phyloP scores from a whole-genome alignment of 306 rosid genomes.

The Cicer pinnatifidum region DNA sequence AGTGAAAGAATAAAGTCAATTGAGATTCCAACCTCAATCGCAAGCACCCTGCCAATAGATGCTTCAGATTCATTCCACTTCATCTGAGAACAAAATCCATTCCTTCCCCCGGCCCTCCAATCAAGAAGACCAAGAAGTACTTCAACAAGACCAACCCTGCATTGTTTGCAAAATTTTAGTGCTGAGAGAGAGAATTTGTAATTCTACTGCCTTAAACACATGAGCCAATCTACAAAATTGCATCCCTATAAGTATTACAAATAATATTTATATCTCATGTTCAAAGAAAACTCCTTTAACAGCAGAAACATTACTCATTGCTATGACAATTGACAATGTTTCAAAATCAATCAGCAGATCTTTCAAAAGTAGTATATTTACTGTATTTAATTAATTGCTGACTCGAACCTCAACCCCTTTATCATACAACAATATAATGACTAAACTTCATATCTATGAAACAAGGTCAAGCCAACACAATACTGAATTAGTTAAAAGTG shows the following conservation, averaged over 20 bases:
- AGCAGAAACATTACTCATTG: slow-evolving; percentile 15
- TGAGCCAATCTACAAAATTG: slow-evolving; percentile 8
- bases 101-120: slow-evolving; percentile 99
- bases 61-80: slow-evolving; percentile 99
- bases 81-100: slow-evolving; percentile 94
- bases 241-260: background rate
- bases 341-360: slow-evolving; percentile 18
- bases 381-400: background rate
- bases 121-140: slow-evolving; percentile 99
- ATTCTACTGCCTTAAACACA: slow-evolving; percentile 14
- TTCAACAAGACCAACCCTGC: slow-evolving; percentile 96
- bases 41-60: slow-evolving; percentile 96
- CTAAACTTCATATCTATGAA: slow-evolving; percentile 17
- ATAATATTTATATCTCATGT: slow-evolving; percentile 5
- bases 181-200: slow-evolving; percentile 25
- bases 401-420: slow-evolving; percentile 26
- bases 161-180: slow-evolving; percentile 48
- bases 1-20: slow-evolving; percentile 40
- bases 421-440: slow-evolving; percentile 13
- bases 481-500: slow-evolving; percentile 12
- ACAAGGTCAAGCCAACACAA: slow-evolving; percentile 12
- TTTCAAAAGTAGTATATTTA: background rate
- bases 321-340: background rate
- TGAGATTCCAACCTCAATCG: slow-evolving; percentile 79
- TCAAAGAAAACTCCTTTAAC: slow-evolving; percentile 21